phyloP scores from a whole-genome alignment of 805 yeast species.

The Candida namnaoensis region DNA sequence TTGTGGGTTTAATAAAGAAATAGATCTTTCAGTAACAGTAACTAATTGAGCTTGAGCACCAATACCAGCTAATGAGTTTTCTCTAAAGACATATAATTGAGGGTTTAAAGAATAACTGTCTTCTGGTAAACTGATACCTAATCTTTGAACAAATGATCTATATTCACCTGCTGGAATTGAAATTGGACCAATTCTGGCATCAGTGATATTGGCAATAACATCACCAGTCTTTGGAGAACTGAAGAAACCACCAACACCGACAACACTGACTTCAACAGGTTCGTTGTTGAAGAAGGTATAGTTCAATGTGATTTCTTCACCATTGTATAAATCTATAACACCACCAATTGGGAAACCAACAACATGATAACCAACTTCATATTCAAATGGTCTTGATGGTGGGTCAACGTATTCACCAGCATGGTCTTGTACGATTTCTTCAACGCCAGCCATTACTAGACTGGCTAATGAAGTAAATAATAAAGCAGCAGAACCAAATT shows the following conservation, averaged over 20 bases:
- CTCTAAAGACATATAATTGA: conserved; percentile 40
- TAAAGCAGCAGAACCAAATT: no score
- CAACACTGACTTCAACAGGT: conserved; percentile 38
- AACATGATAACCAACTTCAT: conserved; percentile 40
- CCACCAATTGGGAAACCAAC: conserved; percentile 32
- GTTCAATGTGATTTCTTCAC: conserved; percentile 42
- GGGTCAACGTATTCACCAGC: conserved; percentile 12
- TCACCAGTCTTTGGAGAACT: conserved; percentile 45
- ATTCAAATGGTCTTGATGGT: conserved; percentile 29
- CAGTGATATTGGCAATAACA: conserved; percentile 51
- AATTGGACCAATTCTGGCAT: conserved; percentile 55
- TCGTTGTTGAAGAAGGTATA: conserved; percentile 49
- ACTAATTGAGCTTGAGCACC: conserved; percentile 52
- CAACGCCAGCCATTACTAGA: no score
- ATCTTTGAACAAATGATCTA: conserved; percentile 43
- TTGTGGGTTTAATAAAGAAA: conserved; percentile 68
- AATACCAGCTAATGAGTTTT: conserved; percentile 42
- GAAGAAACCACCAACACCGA: conserved; percentile 65
- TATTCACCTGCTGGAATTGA: conserved; percentile 39
- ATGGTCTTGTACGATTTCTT: neutral
- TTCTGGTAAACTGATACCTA: conserved; percentile 51
- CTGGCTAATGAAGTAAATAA: no score
- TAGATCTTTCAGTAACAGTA: conserved; percentile 49
- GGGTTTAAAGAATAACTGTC: conserved; percentile 54
- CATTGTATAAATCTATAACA: conserved; percentile 34